Evolutionary conservation across 2,329 filamentous ascomycete genomes (phyloP).

Genomic region (Fusarium sp.): DNA sequence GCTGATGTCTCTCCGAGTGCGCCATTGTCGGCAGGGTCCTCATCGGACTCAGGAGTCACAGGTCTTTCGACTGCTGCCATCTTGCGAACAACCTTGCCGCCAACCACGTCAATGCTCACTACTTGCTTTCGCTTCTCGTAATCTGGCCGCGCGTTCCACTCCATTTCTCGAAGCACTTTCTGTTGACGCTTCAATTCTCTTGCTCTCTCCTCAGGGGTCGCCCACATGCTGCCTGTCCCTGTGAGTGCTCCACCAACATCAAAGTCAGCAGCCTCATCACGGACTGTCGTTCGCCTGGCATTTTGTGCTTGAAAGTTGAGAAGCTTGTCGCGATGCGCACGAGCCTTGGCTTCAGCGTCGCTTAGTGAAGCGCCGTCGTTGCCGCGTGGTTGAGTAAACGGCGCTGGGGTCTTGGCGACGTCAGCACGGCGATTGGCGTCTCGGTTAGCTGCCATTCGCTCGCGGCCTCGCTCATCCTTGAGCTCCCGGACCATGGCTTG

Average conservation of each 20-base stretch:
- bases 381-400: conserved; percentile 63
- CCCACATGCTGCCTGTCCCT: conserved; percentile 73
- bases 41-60: conserved; percentile 59
- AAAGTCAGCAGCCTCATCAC: conserved; percentile 81
- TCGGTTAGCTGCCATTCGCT: conserved; percentile 85
- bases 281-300: conserved; percentile 81
- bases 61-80: conserved; percentile 72
- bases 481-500: conserved; percentile 87
- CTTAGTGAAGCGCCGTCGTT: conserved; percentile 51
- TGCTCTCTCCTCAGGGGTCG: conserved; percentile 82
- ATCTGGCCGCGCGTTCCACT: conserved; percentile 85
- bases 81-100: conserved; percentile 77
- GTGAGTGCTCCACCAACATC: conserved; percentile 59
- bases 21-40: conserved; percentile 47
- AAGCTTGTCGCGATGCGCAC: conserved; percentile 82
- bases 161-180: conserved; percentile 82
- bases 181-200: conserved; percentile 87
- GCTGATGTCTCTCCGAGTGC: conserved; percentile 48
- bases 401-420: conserved; percentile 66
- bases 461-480: conserved; percentile 84
- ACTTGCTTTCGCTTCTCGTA: conserved; percentile 90
- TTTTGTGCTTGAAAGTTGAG: conserved; percentile 88
- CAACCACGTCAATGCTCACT: conserved; percentile 83
- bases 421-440: conserved; percentile 73
- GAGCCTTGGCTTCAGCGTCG: conserved; percentile 73